These are phyloP conservation scores for Fagopyrum esculentum DNA, from an alignment of 148 eudicot genomes.

Conservation along the genomic window DNA sequence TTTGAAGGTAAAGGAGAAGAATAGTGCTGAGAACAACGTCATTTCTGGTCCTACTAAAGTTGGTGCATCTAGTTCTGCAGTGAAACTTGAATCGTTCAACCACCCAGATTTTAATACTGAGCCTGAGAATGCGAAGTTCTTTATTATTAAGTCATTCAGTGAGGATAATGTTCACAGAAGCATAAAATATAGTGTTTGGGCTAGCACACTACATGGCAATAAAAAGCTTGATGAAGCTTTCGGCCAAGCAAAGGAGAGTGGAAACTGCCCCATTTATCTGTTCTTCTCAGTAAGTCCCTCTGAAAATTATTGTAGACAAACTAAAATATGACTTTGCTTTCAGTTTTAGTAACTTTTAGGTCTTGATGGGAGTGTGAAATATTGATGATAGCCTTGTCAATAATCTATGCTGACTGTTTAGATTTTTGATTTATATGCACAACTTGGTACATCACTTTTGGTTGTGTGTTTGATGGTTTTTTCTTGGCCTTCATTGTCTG, in stretches of 20 bases:
- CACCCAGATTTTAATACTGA: constrained; percentile 59
- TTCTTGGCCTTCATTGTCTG: not conserved
- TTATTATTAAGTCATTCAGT: constrained; percentile 90
- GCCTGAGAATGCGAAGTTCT: constrained; percentile 81
- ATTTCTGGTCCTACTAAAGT: constrained; percentile 30
- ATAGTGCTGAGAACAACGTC: constrained; percentile 26
- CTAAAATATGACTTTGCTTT: not conserved
- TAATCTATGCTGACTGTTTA: not conserved
- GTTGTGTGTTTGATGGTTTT: not conserved
- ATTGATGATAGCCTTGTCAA: not conserved
- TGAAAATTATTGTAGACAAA: not conserved
- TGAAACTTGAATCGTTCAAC: constrained; percentile 43
- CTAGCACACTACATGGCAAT: constrained; percentile 95
- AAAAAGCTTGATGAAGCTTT: constrained; percentile 87
- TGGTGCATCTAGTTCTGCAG: constrained; percentile 44
- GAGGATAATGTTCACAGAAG: constrained; percentile 97
- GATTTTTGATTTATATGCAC: not conserved
- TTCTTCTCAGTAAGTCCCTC: constrained; percentile 72
- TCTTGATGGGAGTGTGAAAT: not conserved
- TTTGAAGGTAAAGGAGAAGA: constrained; percentile 58
- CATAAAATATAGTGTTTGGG: constrained; percentile 85
- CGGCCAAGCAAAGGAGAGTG: constrained; percentile 64
- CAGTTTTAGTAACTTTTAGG: not conserved
- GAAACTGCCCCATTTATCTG: constrained; percentile 73
- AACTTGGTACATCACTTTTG: not conserved